A percentile compares a stretch with the other conserved stretches of the same genome.
These are phyloP conservation scores for Candida patagonica DNA, from an alignment of 805 yeast species.

Conservation along the genomic window DNA sequence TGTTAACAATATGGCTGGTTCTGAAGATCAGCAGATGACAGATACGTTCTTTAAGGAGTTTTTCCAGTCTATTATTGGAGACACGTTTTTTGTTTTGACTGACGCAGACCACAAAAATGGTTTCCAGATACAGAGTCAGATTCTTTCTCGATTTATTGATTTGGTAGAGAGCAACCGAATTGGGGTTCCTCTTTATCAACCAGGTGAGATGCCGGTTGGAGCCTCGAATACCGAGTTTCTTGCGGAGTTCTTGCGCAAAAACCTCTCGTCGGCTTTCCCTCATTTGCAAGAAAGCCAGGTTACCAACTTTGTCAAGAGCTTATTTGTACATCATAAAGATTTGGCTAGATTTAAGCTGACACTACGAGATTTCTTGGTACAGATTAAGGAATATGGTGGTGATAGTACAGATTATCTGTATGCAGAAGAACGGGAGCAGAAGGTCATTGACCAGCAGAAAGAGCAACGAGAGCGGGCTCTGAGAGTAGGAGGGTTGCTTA, in stretches of 20 bases:
- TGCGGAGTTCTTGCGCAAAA: constrained; percentile 70
- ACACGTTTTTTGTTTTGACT: constrained; percentile 85
- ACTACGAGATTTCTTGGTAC: constrained; percentile 90
- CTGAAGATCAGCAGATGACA: constrained; percentile 55
- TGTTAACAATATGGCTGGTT: constrained; percentile 70
- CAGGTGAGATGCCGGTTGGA: constrained; percentile 78
- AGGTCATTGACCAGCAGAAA: constrained; percentile 56
- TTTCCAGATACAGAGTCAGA: constrained; percentile 75
- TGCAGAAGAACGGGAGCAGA: constrained; percentile 85
- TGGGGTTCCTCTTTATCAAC: constrained; percentile 64
- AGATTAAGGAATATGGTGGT: constrained; percentile 92
- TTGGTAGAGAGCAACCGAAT: constrained; percentile 72
- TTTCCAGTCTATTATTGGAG: constrained; percentile 81
- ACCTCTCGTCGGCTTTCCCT: constrained; percentile 84
- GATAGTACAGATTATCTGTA: constrained; percentile 71
- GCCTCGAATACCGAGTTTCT: constrained; percentile 72
- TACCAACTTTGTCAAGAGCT: constrained; percentile 66
- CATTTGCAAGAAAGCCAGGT: constrained; percentile 81
- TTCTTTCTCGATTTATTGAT: constrained; percentile 74
- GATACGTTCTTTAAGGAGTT: constrained; percentile 81
- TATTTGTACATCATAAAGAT: constrained; percentile 61
- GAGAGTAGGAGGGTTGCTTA: constrained; percentile 85
- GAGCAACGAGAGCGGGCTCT: constrained; percentile 72
- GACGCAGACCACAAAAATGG: constrained; percentile 98
- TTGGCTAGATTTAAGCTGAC: constrained; percentile 69